phyloP scores from a whole-genome alignment of 495 filamentous ascomycete genomes.

The Aspergillus leporis region DNA sequence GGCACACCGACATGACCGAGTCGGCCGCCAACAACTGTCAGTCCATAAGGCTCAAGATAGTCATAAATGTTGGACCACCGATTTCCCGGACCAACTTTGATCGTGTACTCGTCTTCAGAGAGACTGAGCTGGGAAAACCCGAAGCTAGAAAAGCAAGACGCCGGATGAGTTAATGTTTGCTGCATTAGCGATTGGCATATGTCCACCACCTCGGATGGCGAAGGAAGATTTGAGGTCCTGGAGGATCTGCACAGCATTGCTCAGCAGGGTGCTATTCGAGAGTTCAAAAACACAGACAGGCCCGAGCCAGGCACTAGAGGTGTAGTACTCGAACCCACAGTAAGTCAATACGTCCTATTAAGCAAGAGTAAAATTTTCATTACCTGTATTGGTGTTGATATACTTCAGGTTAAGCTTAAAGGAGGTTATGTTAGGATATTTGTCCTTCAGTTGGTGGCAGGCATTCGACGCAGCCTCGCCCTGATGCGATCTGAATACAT shows the following conservation, averaged over 20 bases:
- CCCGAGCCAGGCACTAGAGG: conserved; percentile 6
- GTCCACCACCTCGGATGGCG: conserved; percentile 16
- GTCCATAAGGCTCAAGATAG: conserved; percentile 8
- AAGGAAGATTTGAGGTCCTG: conserved; percentile 1
- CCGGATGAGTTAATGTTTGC: conserved; percentile 14
- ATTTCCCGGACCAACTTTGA: conserved; percentile 15
- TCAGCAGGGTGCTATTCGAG: not conserved
- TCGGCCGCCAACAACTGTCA: conserved; percentile 25
- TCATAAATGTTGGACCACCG: conserved; percentile 14
- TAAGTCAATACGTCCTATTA: not conserved
- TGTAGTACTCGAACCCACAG: conserved; percentile 5
- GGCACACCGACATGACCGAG: conserved; percentile 20
- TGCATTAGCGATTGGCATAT: conserved; percentile 14
- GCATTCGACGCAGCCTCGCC: not conserved
- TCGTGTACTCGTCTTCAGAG: conserved; percentile 5
- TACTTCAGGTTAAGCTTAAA: not conserved
- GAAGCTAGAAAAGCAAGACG: conserved; percentile 2
- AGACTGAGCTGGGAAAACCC: conserved; percentile 8
- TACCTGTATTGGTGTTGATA: conserved; percentile 11
- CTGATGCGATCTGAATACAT: not conserved
- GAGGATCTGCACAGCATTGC: conserved; percentile 9
- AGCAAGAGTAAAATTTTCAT: not conserved
- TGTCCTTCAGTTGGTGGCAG: not conserved
- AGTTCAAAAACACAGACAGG: conserved; percentile 14
- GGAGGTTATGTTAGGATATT: conserved; percentile 3